Conservation (phyloP, 768 basidiomycete genomes). For the Hygrophorus russula region DNA sequence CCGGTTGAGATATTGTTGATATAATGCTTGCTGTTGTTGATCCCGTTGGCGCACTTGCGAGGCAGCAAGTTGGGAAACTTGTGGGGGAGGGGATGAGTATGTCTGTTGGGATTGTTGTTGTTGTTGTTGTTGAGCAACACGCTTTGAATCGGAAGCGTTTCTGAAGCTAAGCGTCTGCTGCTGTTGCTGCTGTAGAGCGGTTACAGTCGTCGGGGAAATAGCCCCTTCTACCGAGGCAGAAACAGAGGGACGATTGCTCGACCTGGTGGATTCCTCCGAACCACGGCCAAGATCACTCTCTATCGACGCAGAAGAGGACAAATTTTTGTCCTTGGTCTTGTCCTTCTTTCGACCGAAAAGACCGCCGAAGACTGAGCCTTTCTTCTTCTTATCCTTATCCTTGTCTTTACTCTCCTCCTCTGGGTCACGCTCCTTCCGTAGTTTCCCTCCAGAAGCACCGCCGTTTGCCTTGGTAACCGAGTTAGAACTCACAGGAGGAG, state of each 20-base stretch:
- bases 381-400: conserved; percentile 48
- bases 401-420: conserved; percentile 31
- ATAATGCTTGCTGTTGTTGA: conserved; percentile 78
- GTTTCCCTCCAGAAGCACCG: conserved; percentile 20
- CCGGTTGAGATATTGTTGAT: conserved; percentile 81
- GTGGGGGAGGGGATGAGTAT: conserved; percentile 18
- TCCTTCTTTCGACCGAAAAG: conserved; percentile 73
- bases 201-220: conserved; percentile 41
- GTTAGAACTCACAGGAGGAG: conserved; percentile 32
- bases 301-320: conserved; percentile 31
- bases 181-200: conserved; percentile 52
- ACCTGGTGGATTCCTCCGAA: conserved; percentile 57
- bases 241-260: conserved; percentile 30
- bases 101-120: conserved; percentile 21
- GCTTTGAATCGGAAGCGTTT: conserved; percentile 19
- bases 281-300: conserved; percentile 32
- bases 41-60: conserved; percentile 77
- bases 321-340: conserved; percentile 53
- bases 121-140: conserved; percentile 9
- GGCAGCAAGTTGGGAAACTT: conserved; percentile 48
- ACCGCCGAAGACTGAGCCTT: conserved; percentile 60
- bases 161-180: conserved; percentile 21
- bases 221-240: conserved; percentile 17
- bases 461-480: conserved; percentile 16
- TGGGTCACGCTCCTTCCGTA: conserved; percentile 32